Conservation (phyloP, 768 basidiomycete species). For the Cyclocybe aegerita region DNA sequence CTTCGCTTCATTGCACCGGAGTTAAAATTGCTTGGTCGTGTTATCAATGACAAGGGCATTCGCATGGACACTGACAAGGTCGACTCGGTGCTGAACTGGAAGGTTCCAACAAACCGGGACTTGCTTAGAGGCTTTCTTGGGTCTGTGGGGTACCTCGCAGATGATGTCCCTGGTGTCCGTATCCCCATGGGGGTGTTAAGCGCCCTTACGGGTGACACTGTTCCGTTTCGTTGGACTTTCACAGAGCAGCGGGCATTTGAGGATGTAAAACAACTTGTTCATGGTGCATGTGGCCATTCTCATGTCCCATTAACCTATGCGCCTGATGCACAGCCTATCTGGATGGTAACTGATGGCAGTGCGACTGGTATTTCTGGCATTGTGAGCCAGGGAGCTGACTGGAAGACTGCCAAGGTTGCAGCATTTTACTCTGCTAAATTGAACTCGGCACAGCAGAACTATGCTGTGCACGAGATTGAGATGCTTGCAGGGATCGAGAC, state of each 20-base stretch:
- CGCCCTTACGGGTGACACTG: conserved; percentile 19
- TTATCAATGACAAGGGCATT: conserved; percentile 35
- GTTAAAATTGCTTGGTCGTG: conserved; percentile 23
- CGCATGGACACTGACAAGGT: conserved; percentile 45
- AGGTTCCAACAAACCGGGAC: conserved; percentile 29
- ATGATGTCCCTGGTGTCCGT: conserved; percentile 27
- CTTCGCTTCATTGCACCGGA: conserved; percentile 26
- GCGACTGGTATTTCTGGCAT: conserved; percentile 26
- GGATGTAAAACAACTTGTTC: conserved; percentile 25
- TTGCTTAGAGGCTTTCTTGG: conserved; percentile 32
- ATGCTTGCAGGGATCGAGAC: conserved; percentile 32
- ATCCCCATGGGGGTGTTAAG: conserved; percentile 38
- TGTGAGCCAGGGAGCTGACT: conserved; percentile 17
- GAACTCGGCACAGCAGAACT: conserved; percentile 33
- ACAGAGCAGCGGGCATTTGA: conserved; percentile 35
- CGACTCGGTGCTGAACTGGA: conserved; percentile 32
- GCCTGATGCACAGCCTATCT: conserved; percentile 16
- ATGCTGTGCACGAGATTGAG: conserved; percentile 36
- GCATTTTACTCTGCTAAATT: conserved; percentile 36
- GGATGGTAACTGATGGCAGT: conserved; percentile 29
- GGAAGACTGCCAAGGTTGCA: conserved; percentile 20
- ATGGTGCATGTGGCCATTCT: conserved; percentile 18
- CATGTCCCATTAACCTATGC: conserved; percentile 18
- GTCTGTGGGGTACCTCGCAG: conserved; percentile 27
- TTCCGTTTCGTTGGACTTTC: conserved; percentile 24